phyloP scores from a whole-genome alignment of 768 basidiomycete species.

The Collybia mongolica region DNA sequence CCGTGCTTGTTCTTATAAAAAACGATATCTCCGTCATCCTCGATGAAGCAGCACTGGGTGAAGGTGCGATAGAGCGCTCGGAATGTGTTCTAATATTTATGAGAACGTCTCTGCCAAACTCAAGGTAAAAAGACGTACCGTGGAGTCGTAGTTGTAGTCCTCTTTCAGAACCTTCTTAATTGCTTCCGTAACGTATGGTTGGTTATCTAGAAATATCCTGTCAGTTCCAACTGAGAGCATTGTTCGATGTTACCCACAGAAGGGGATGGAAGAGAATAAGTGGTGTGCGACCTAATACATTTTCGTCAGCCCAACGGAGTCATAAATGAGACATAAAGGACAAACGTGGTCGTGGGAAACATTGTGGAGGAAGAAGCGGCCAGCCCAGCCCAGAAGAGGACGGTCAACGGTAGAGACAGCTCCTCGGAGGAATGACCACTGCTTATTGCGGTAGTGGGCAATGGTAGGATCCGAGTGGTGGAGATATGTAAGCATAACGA shows the following conservation, averaged over 20 bases:
- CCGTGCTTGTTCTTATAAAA: slow-evolving; percentile 61
- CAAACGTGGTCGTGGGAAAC: slow-evolving; percentile 45
- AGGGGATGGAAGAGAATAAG: slow-evolving; percentile 59
- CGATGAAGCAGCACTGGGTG: slow-evolving; percentile 61
- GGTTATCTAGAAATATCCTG: slow-evolving; percentile 41
- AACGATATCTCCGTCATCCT: slow-evolving; percentile 60
- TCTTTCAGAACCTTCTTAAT: slow-evolving; percentile 54
- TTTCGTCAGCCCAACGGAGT: not conserved
- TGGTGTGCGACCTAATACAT: slow-evolving; percentile 52
- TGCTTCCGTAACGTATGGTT: slow-evolving; percentile 52
- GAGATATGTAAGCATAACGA: slow-evolving; percentile 64
- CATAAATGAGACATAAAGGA: slow-evolving; percentile 5
- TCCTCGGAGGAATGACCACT: slow-evolving; percentile 60
- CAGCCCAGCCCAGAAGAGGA: slow-evolving; percentile 58
- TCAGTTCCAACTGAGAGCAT: not conserved
- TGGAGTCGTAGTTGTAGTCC: slow-evolving; percentile 62
- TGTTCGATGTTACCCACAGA: slow-evolving; percentile 28
- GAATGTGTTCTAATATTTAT: slow-evolving; percentile 45
- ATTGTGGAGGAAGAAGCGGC: slow-evolving; percentile 63
- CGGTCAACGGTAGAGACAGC: slow-evolving; percentile 61
- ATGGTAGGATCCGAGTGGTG: slow-evolving; percentile 59
- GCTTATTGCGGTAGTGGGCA: slow-evolving; percentile 50
- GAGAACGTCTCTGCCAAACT: not conserved
- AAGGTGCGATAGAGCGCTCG: slow-evolving; percentile 60
- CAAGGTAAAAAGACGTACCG: slow-evolving; percentile 30